Evolutionary conservation across 768 basidiomycete species (phyloP).

Genomic region (Kondoa malvinella): DNA sequence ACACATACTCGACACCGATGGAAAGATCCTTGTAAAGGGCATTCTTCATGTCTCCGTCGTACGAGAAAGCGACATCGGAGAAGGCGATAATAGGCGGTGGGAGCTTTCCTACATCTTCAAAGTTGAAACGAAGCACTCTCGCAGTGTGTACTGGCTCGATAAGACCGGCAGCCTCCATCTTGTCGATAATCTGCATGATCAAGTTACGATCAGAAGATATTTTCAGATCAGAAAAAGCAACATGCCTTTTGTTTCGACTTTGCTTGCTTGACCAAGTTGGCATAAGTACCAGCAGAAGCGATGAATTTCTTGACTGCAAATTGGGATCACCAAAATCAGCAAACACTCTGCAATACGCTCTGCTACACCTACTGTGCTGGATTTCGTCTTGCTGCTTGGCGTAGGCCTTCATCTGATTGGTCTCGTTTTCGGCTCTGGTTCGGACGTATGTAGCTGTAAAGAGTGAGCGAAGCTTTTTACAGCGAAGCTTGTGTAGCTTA

Average conservation of each 20-base stretch:
- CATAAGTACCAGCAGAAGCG: conserved; percentile 97
- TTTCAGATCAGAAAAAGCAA: conserved; percentile 1
- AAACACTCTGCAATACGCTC: not conserved
- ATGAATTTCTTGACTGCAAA: conserved; percentile 98
- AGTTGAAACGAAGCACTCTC: conserved; percentile 73
- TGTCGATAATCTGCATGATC: conserved; percentile 64
- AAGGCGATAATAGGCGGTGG: conserved; percentile 97
- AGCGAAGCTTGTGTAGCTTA: conserved; percentile 39
- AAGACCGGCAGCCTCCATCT: conserved; percentile 98
- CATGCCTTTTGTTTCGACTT: conserved; percentile 83
- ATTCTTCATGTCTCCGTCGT: conserved; percentile 73
- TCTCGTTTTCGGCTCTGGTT: conserved; percentile 91
- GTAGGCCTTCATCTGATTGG: conserved; percentile 99
- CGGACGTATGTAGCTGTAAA: conserved; percentile 72
- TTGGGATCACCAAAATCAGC: not conserved
- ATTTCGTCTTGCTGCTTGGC: conserved; percentile 97
- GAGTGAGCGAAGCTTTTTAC: not conserved
- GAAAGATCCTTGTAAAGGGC: conserved; percentile 73
- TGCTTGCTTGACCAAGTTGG: conserved; percentile 94
- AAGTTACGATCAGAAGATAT: not conserved
- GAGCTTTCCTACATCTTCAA: conserved; percentile 80
- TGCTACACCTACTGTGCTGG: not conserved
- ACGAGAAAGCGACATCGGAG: conserved; percentile 82
- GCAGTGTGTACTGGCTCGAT: conserved; percentile 72
- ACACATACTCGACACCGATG: conserved; percentile 95